Conservation (phyloP, 345 rosid genomes). For the Trapa incisa region DNA sequence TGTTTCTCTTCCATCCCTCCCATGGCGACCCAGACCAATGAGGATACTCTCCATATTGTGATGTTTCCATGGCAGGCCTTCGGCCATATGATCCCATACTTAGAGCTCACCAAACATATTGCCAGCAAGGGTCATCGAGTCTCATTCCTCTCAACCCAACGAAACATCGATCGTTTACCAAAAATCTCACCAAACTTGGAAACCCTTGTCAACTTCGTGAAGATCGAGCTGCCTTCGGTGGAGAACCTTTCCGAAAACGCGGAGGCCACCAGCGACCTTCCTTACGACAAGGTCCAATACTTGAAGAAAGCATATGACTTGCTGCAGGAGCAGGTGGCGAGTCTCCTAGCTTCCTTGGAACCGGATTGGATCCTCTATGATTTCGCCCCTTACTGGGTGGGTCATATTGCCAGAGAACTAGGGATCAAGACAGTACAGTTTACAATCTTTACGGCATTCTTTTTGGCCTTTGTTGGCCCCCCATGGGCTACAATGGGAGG, state of each 20-base stretch:
- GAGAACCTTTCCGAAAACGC: neutral
- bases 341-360: no score
- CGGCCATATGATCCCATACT: constrained; percentile 22
- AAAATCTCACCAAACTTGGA: constrained; percentile 11
- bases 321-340: no score
- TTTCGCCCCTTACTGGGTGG: no score
- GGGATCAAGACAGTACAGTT: no score
- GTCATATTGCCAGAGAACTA: no score
- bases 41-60: constrained; percentile 7
- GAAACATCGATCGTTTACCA: constrained; percentile 19
- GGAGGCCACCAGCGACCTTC: no score
- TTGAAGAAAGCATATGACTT: no score
- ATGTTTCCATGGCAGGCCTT: constrained; percentile 20
- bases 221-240: constrained; percentile 14
- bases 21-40: neutral
- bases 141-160: constrained; percentile 10
- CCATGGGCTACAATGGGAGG: neutral
- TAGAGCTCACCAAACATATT: constrained; percentile 16
- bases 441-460: neutral
- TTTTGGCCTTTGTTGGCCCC: constrained; percentile 6
- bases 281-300: no score
- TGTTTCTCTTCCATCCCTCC: no score
- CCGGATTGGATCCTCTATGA: no score
- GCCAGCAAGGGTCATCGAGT: constrained; percentile 13
- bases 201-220: constrained; percentile 9